phyloP scores from a whole-genome alignment of 495 filamentous ascomycete species.

The Xylaria scruposa region DNA sequence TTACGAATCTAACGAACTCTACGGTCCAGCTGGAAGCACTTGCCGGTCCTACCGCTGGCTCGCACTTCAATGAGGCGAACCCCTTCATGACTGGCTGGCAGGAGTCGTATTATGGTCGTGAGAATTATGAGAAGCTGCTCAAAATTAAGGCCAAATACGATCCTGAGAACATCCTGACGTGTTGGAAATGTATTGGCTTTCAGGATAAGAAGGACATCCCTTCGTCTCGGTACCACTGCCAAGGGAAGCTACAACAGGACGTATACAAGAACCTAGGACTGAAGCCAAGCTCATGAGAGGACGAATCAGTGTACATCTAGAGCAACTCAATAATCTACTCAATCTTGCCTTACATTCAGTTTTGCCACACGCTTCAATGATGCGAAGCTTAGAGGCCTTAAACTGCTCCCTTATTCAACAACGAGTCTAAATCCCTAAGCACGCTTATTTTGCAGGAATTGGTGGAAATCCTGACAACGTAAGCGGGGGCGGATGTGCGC shows the following conservation, averaged over 20 bases:
- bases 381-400: neutral
- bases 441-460: neutral
- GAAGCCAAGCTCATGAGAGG: conserved; percentile 15
- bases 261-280: conserved; percentile 25
- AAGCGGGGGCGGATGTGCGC: too few species aligned
- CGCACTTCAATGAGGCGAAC: conserved; percentile 59
- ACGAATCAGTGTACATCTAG: neutral
- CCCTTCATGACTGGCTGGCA: conserved; percentile 53
- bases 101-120: conserved; percentile 54
- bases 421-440: neutral
- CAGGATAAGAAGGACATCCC: conserved; percentile 39
- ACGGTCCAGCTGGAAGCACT: conserved; percentile 53
- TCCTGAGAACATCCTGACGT: conserved; percentile 52
- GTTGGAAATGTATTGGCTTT: conserved; percentile 56
- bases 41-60: conserved; percentile 50
- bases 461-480: neutral
- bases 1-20: conserved; percentile 49
- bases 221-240: conserved; percentile 34
- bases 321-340: neutral
- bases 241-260: conserved; percentile 36
- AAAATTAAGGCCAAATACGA: conserved; percentile 56
- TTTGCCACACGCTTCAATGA: neutral
- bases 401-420: neutral
- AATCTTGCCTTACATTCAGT: neutral
- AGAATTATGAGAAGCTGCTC: conserved; percentile 50